phyloP scores from a whole-genome alignment of 1,139 yeast genomes.

The Protomyces gravidus region DNA sequence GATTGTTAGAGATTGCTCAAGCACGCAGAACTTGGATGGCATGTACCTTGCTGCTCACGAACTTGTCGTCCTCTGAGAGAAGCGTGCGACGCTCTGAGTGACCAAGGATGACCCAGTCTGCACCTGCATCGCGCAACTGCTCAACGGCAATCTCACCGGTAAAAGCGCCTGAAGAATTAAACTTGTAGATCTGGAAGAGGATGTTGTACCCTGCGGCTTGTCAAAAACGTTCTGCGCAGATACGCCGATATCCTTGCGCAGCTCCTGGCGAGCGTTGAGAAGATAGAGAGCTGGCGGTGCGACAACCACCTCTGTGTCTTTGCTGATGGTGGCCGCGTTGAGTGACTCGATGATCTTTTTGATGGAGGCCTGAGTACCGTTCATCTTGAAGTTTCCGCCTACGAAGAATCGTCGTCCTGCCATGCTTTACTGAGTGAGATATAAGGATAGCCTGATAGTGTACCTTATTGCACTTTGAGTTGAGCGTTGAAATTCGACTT shows the following conservation, averaged over 20 bases:
- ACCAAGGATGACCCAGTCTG: conserved; percentile 92
- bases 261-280: conserved; percentile 66
- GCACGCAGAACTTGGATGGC: too few relatives aligned
- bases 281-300: conserved; percentile 96
- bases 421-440: background rate
- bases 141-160: conserved; percentile 91
- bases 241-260: conserved; percentile 65
- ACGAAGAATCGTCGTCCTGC: conserved; percentile 84
- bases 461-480: too few relatives aligned
- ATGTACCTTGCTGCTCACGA: conserved; percentile 89
- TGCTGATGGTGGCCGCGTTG: conserved; percentile 70
- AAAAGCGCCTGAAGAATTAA: conserved; percentile 70
- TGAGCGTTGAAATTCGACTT: too few relatives aligned
- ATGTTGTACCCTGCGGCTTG: conserved; percentile 47
- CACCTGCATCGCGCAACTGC: conserved; percentile 87
- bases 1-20: conserved; percentile 74
- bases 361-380: conserved; percentile 87
- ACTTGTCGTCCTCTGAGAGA: conserved; percentile 83
- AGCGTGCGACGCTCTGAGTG: conserved; percentile 98
- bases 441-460: background rate
- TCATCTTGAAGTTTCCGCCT: conserved; percentile 80
- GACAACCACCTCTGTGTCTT: conserved; percentile 81
- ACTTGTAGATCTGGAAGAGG: background rate
- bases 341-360: conserved; percentile 75
- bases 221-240: conserved; percentile 88